phyloP scores from a whole-genome alignment of 345 rosid genomes.

The Microthlaspi erraticum region DNA sequence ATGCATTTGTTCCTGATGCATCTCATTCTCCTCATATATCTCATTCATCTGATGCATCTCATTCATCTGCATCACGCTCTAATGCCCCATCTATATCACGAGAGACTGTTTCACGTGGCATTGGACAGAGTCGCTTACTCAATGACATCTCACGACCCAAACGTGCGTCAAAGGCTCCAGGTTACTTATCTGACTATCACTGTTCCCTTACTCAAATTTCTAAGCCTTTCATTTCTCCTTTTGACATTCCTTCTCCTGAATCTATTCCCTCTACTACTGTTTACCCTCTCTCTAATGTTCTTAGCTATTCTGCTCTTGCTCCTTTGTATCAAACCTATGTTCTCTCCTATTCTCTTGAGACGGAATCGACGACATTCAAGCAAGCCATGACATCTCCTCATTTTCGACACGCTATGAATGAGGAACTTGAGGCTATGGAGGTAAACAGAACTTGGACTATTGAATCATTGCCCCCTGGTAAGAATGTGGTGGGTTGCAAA shows the following conservation, averaged over 20 bases:
- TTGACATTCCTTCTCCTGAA: not conserved
- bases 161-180: not conserved
- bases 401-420: not conserved
- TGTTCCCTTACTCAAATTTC: not conserved
- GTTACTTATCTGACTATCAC: not conserved
- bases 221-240: too few relatives aligned
- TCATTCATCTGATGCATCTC: too few relatives aligned
- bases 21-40: too few relatives aligned
- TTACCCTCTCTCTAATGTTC: not conserved
- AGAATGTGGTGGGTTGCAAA: not conserved
- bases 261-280: not conserved
- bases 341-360: not conserved
- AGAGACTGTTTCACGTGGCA: not conserved
- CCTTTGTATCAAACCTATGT: not conserved
- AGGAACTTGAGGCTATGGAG: not conserved
- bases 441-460: accelerated
- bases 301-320: not conserved
- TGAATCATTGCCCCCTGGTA: not conserved
- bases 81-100: not conserved
- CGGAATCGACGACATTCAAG: not conserved
- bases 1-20: too few relatives aligned
- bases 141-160: not conserved
- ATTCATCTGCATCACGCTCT: not conserved
- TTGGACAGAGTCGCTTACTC: not conserved
- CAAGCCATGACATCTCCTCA: not conserved